Percentiles rank a stretch among this genome's conserved stretches.
Conservation (phyloP, 805 yeast species). For the Torulaspora franciscae region DNA sequence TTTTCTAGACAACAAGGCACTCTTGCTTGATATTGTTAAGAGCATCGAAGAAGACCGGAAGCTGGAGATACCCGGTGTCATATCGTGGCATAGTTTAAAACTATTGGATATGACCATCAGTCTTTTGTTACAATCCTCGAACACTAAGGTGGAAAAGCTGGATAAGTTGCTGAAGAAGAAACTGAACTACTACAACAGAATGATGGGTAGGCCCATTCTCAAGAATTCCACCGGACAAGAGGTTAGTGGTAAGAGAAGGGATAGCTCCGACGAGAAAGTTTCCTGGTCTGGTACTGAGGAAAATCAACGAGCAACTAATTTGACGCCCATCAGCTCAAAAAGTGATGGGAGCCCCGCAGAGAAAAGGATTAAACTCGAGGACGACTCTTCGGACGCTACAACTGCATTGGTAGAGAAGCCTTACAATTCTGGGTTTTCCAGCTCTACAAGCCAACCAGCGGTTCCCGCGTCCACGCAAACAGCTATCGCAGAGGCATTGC, state of each 20-base stretch:
- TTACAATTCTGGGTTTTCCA: neutral
- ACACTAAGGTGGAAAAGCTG: conserved; percentile 29
- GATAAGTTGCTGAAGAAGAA: conserved; percentile 30
- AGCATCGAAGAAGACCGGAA: conserved; percentile 49
- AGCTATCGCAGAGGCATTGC: conserved; percentile 31
- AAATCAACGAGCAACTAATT: conserved; percentile 2
- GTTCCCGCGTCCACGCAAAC: conserved; percentile 18
- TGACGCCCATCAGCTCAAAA: conserved; percentile 13
- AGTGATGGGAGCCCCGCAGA: conserved; percentile 13
- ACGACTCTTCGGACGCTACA: conserved; percentile 1
- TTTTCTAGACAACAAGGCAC: conserved; percentile 59
- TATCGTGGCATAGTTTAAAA: conserved; percentile 52
- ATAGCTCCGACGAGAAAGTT: conserved; percentile 7
- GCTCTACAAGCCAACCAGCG: neutral
- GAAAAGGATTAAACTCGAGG: conserved; percentile 17
- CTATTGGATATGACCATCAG: conserved; percentile 57
- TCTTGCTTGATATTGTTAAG: conserved; percentile 47
- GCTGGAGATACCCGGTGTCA: conserved; percentile 54
- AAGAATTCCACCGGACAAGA: conserved; percentile 6
- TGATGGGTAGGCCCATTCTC: conserved; percentile 25
- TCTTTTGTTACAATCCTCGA: conserved; percentile 54
- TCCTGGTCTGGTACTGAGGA: conserved; percentile 10
- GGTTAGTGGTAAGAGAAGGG: neutral
- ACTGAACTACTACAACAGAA: conserved; percentile 26
- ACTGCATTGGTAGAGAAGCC: neutral